These are phyloP conservation scores for Lablab purpureus DNA, from an alignment of 306 rosid genomes.

Conservation along the genomic window DNA sequence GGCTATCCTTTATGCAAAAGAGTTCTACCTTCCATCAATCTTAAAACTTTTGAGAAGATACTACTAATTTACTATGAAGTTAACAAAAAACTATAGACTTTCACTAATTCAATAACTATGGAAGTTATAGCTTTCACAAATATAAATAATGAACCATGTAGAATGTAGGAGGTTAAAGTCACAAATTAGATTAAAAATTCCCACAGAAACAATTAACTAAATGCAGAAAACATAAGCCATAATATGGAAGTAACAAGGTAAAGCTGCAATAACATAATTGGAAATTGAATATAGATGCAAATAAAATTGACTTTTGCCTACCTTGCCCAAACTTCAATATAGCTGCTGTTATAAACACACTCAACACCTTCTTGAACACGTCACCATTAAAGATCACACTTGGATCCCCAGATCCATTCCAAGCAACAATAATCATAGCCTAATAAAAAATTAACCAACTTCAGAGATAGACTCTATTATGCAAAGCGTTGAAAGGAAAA, in stretches of 20 bases:
- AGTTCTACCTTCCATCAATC: not conserved
- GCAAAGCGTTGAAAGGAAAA: constrained; percentile 5
- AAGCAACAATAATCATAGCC: constrained; percentile 97
- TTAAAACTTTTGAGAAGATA: not conserved
- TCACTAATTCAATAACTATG: not conserved
- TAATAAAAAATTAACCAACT: constrained; percentile 43
- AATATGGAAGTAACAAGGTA: constrained; percentile 12
- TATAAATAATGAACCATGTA: constrained; percentile 6
- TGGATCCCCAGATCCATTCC: constrained; percentile 92
- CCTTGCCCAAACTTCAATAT: constrained; percentile 98
- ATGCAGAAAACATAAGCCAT: constrained; percentile 19
- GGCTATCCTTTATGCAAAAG: not conserved
- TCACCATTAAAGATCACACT: constrained; percentile 65
- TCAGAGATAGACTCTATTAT: constrained; percentile 37
- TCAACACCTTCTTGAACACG: constrained; percentile 91
- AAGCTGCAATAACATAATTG: constrained; percentile 28
- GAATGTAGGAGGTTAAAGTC: constrained; percentile 6
- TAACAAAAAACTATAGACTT: constrained; percentile 8
- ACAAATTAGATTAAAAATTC: constrained; percentile 20
- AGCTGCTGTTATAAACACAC: constrained; percentile 96
- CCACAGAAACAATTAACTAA: constrained; percentile 18
- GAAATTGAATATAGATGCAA: constrained; percentile 21
- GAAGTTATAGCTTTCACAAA: constrained; percentile 16
- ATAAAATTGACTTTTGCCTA: constrained; percentile 36
- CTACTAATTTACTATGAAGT: not conserved